Conservation (phyloP, 805 yeast genomes). For the Teunomyces gatunensis region DNA sequence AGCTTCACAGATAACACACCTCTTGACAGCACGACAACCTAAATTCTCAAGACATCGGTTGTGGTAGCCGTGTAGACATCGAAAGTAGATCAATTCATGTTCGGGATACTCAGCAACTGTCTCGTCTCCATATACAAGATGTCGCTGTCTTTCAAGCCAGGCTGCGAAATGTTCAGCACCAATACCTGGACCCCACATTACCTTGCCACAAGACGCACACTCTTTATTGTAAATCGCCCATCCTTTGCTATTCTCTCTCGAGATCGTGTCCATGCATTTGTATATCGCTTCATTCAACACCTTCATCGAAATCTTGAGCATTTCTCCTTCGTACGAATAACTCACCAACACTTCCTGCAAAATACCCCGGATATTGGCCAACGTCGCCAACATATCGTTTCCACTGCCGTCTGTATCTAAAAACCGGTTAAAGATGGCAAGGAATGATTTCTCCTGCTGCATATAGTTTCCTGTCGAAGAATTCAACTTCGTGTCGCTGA, state of each 20-base stretch:
- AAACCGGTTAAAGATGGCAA: conserved; percentile 54
- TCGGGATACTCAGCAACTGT: conserved; percentile 12
- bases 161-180: conserved; percentile 43
- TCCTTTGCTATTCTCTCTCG: conserved; percentile 49
- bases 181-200: conserved; percentile 66
- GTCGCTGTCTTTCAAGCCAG: conserved; percentile 51
- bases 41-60: conserved; percentile 51
- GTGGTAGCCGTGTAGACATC: conserved; percentile 69
- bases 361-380: conserved; percentile 59
- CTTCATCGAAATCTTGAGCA: conserved; percentile 48
- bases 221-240: conserved; percentile 50
- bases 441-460: conserved; percentile 38
- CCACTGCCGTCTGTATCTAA: conserved; percentile 45
- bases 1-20: conserved; percentile 24
- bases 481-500: conserved; percentile 27
- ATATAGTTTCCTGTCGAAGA: conserved; percentile 9
- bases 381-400: conserved; percentile 39
- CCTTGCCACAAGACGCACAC: conserved; percentile 77
- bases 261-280: conserved; percentile 42
- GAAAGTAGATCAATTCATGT: conserved; percentile 50
- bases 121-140: conserved; percentile 1
- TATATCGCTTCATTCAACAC: conserved; percentile 58
- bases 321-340: conserved; percentile 60
- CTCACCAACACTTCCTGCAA: conserved; percentile 63
- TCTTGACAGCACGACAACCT: conserved; percentile 15